These are phyloP conservation scores for Phylloporus arenicola DNA, from an alignment of 768 basidiomycete species.

Conservation along the genomic window DNA sequence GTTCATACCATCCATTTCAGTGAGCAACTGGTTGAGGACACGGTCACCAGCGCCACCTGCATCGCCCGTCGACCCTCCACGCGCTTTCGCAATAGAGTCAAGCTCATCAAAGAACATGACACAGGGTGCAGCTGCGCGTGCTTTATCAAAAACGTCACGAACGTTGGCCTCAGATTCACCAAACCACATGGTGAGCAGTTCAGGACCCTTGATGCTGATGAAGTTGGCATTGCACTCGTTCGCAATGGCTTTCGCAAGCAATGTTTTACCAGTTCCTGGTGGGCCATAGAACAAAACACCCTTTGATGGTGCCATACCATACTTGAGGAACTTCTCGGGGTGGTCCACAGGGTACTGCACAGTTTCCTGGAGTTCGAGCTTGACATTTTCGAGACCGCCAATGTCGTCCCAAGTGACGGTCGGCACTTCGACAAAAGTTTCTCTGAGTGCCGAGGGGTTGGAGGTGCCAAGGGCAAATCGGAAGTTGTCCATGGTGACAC, in stretches of 20 bases:
- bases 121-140: slow-evolving; percentile 96
- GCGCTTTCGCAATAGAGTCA: slow-evolving; percentile 97
- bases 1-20: slow-evolving; percentile 99
- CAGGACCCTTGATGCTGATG: slow-evolving; percentile 99
- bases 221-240: slow-evolving; percentile 99
- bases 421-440: slow-evolving; percentile 98
- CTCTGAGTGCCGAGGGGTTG: slow-evolving; percentile 97
- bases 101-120: slow-evolving; percentile 99
- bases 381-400: slow-evolving; percentile 99
- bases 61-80: slow-evolving; percentile 81
- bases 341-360: slow-evolving; percentile 99
- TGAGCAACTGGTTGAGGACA: slow-evolving; percentile 94
- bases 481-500: slow-evolving; percentile 99
- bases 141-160: slow-evolving; percentile 99
- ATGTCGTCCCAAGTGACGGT: slow-evolving; percentile 99
- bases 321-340: slow-evolving; percentile 99
- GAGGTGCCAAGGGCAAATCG: slow-evolving; percentile 95
- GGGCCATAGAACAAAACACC: slow-evolving; percentile 99
- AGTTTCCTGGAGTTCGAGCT: slow-evolving; percentile 97
- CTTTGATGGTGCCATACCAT: slow-evolving; percentile 99
- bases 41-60: slow-evolving; percentile 96
- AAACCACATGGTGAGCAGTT: slow-evolving; percentile 99
- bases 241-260: slow-evolving; percentile 98
- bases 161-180: slow-evolving; percentile 99
- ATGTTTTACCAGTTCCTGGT: slow-evolving; percentile 99